Base-by-base conservation (phyloP, 2,329 filamentous ascomycete species). In the Cytospora paraplurivora region DNA sequence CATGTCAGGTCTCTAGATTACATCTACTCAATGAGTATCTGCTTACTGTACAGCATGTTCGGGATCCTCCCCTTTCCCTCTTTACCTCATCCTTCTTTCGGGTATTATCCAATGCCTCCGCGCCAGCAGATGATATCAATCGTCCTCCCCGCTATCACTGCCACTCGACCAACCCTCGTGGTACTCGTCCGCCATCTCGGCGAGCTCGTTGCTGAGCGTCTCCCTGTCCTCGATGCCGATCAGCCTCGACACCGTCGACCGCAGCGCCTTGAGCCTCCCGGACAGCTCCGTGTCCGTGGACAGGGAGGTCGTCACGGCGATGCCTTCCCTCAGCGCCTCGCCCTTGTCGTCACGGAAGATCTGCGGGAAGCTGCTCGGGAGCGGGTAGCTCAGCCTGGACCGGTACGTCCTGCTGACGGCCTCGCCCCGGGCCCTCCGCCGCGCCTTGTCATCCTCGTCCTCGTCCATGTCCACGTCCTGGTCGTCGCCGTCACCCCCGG, bases 91-190 rank as follows among this genome's bases (percentile, higher is more conserved):
- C n/a, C 11, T 47, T 7, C 7, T 21, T 21, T 19, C 44, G 8
- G 12, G 38, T 4, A 47, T 37, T 7, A 2, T 17, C 12, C 3
- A 33, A 15, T 17, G 17, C 17, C 32, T 37, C 2, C 21, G 10
- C 2, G 15, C 33, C 21, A 27, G 27, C 2, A 27, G 27, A 27
- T n/a, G n/a, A 21, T 4, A 10, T 67, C 52, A 74, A 8, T 84
- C 80, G 57, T 92, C 88, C 63, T 92, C 87, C 21, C 86, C 88
- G 10, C 87, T 82, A 69, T 91, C 90, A 63, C 86, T 89, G 32
- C 88, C 92, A 71, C 89, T 92, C 13, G 87, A 88, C 91, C 92
- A 97, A 1, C 92, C 92, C 66, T 95, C 91, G 69, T 92, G 88
- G 74, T 97, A 98, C 65, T 91, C 91, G 71, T 97, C 93, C 1